Percentiles rank a stretch among this genome's conserved stretches.
phyloP scores from a whole-genome alignment of 2,329 filamentous ascomycete species.

The Lasiodiplodia theobromae region DNA sequence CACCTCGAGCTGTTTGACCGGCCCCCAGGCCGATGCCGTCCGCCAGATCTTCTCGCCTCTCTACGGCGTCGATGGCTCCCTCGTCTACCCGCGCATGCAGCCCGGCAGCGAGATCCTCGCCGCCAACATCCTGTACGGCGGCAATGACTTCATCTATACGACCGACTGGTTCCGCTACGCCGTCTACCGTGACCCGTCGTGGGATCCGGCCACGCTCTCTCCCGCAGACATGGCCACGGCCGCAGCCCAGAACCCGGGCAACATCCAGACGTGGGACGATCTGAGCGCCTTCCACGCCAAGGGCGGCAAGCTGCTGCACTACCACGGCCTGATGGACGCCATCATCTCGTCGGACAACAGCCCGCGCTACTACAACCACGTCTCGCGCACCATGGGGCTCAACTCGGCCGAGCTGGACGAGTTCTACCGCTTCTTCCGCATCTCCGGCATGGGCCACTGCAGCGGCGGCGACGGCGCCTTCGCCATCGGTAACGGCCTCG shows the following conservation, averaged over 20 bases:
- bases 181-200: slow-evolving; percentile 55
- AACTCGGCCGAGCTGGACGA: slow-evolving; percentile 45
- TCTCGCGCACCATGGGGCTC: slow-evolving; percentile 52
- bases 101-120: slow-evolving; percentile 53
- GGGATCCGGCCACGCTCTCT: slow-evolving; percentile 49
- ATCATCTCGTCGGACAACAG: slow-evolving; percentile 56
- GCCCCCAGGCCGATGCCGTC: slow-evolving; percentile 53
- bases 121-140: slow-evolving; percentile 38
- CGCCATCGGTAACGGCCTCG: slow-evolving; percentile 41
- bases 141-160: slow-evolving; percentile 52
- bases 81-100: slow-evolving; percentile 60
- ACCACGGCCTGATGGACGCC: slow-evolving; percentile 54
- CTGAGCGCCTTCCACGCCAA: slow-evolving; percentile 45
- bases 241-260: slow-evolving; percentile 44
- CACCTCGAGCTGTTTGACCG: slow-evolving; percentile 52
- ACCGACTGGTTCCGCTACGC: slow-evolving; percentile 58
- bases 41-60: slow-evolving; percentile 53
- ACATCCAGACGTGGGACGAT: slow-evolving; percentile 52
- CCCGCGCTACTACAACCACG: slow-evolving; percentile 58
- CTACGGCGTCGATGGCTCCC: slow-evolving; percentile 50
- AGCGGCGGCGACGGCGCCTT: slow-evolving; percentile 56
- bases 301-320: slow-evolving; percentile 57
- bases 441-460: slow-evolving; percentile 62
- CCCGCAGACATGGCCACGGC: slow-evolving; percentile 52
- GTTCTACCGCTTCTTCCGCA: slow-evolving; percentile 61